phyloP scores from a whole-genome alignment of 306 rosid species.

The Fragaria nilgerrensis region DNA sequence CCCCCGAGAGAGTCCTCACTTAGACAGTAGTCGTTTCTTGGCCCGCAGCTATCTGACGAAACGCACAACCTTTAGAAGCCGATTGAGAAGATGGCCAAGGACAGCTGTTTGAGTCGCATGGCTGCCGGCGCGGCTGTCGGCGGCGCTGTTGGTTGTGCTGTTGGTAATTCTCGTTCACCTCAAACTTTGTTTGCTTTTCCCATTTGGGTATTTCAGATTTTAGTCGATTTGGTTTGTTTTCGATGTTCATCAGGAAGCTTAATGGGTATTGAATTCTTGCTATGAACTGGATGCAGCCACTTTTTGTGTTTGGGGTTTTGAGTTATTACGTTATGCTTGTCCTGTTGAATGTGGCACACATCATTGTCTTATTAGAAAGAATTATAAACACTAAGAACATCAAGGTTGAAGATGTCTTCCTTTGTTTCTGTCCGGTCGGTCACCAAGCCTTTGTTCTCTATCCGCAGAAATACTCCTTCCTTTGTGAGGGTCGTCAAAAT shows the following conservation, averaged over 20 bases:
- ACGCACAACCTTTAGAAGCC: too few species aligned
- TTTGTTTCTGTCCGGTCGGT: background rate
- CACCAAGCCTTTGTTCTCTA: background rate
- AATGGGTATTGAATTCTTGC: background rate
- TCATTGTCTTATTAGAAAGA: background rate
- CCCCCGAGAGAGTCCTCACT: too few species aligned
- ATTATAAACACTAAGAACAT: too few species aligned
- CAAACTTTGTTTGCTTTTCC: background rate
- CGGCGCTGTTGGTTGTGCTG: slow-evolving; percentile 73
- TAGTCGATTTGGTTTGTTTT: background rate
- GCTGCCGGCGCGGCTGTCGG: slow-evolving; percentile 71
- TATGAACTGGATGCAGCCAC: background rate
- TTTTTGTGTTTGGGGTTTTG: background rate
- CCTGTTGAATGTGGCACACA: background rate
- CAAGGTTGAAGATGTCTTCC: background rate
- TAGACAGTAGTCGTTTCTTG: background rate
- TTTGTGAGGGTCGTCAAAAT: background rate
- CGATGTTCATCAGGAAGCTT: background rate
- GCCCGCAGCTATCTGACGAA: too few species aligned
- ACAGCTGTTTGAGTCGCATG: slow-evolving; percentile 66
- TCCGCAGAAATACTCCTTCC: background rate
- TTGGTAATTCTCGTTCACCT: slow-evolving; percentile 38
- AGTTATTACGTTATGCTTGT: background rate
- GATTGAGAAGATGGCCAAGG: slow-evolving; percentile 57
- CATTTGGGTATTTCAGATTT: background rate